Evolutionary conservation across 345 rosid species (phyloP), one percentile per base, ranked within the genome.

Genomic region (Trapa bicornis): DNA sequence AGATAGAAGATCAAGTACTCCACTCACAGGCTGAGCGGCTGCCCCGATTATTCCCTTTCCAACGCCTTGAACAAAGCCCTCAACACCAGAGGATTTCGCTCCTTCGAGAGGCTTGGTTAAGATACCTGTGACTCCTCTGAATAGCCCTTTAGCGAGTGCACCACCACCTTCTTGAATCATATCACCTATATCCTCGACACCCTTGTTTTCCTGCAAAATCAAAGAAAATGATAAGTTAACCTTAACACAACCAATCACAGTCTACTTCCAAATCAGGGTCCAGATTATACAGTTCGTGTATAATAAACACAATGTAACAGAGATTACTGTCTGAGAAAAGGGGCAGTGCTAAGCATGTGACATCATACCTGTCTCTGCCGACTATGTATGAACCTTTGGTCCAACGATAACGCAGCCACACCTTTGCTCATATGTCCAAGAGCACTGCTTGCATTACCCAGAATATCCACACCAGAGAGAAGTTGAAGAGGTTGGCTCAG

Each of bases 391-490:
- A 91, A 89, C 73, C 87, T 91, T 75, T 91, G 87, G 75, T 91
- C 99, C 99, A 95, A 89, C 69, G 98, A 95, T 67, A 91, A 77
- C 72, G 94, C 96, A 83, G 97, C 99, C 47, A 87, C 88, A 61
- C 99, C 96, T 86, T 91, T 91, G 84, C 99, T 91, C 99, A 91
- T 91, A 81, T 89, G 94, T 52, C 98, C 99, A 74, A 89, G 97
- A 1, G 99, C 99, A 70, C 97, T 95, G 80, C 99, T 95, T 68
- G 99, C 98, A 70, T 91, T 95, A 65, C 99, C 96, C 83, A 95
- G 79, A 81, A 89, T 89, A 76, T 95, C 99, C 75, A 95, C 87
- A 74, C 99, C 96, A 45, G 92, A 91, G 22, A 95, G 98, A 75
- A 95, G 76, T 76, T 89, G 99, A 78, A 86, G 90, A 61, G 99